These are phyloP conservation scores for Begonia loranthoides DNA, from an alignment of 306 rosid genomes.

Conservation along the genomic window DNA sequence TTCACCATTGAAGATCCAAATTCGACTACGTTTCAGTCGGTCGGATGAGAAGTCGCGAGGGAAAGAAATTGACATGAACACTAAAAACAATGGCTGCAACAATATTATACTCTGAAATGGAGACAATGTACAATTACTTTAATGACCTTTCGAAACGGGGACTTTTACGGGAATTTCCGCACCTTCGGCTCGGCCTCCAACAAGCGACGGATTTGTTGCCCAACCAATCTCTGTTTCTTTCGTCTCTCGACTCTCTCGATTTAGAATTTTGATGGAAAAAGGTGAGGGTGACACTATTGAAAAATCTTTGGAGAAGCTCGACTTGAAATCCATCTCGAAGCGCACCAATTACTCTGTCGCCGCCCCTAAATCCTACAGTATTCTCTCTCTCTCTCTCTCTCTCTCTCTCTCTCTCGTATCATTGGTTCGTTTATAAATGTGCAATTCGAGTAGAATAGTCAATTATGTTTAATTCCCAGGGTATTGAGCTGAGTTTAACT, in stretches of 20 bases:
- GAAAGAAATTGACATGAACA: not conserved
- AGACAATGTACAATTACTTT: too few species aligned
- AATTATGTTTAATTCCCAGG: not conserved
- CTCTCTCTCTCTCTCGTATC: conserved; percentile 4
- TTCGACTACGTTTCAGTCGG: too few species aligned
- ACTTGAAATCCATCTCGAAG: conserved; percentile 31
- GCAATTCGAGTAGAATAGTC: not conserved
- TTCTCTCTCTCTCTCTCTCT: conserved; percentile 3
- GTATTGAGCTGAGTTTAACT: too few species aligned
- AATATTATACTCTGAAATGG: too few species aligned
- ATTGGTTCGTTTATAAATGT: not conserved
- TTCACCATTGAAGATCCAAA: conserved; percentile 39
- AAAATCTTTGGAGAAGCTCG: conserved; percentile 29
- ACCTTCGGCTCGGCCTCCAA: too few species aligned
- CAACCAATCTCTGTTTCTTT: not conserved
- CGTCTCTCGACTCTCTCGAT: not conserved
- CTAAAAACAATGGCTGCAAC: too few species aligned
- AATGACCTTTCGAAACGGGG: too few species aligned
- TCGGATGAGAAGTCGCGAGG: not conserved
- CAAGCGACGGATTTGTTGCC: too few species aligned
- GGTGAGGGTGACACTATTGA: conserved; percentile 22
- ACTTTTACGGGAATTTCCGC: too few species aligned
- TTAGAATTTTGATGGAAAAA: conserved; percentile 39
- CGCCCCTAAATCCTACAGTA: conserved; percentile 26
- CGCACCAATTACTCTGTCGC: conserved; percentile 8